Base-by-base conservation (phyloP, 164 flowering plant genomes). In the Houttuynia cordata region DNA sequence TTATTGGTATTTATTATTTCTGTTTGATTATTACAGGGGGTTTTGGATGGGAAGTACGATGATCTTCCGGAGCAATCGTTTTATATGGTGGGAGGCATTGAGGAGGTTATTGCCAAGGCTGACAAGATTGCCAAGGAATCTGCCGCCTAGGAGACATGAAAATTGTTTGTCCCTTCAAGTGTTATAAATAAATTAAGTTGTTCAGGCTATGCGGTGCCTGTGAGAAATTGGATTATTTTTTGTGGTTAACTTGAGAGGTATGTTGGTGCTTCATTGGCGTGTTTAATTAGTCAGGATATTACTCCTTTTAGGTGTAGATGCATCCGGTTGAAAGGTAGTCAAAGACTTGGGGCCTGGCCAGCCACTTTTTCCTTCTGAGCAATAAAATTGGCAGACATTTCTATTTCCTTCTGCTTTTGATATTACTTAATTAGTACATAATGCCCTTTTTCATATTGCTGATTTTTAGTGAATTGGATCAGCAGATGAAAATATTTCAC, bases 81-180 rank as follows among this genome's bases (percentile, higher is more conserved):
- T 71, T 90, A 90, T 84, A 90, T 93, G 97, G 96, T 93, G 62
- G 98, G 98, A 71, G 98, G 98, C 59, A 93, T 93, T 25, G 97
- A 93, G 0, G 98, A 93, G 71, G 98, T 93, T 58, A 78, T 86
- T 65, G 96, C 96, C 34, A 93, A 93, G 80, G 98, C 96, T 1
- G 97, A 93, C 73, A 93, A 87, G 83, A 93, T 93, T 69, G 86
- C 91, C 71, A 88, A 78, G 81, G 98, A 93, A 30, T 54, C 57
- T 4, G 57, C 57, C 9, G 15, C 57, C 21, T 54, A 23, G 21
- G 57, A 54, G 1, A 23, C 10, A 3, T 54, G 34, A 23, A 30
- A 30, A 19, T 54, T 54, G 57, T 54, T 54, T 54, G 30, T 24
- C 21, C 57, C 34, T 23, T 23, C 4, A 17, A 24, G 34, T 54